Base-by-base conservation (phyloP, 768 basidiomycete species). In the Serendipita sp. region DNA sequence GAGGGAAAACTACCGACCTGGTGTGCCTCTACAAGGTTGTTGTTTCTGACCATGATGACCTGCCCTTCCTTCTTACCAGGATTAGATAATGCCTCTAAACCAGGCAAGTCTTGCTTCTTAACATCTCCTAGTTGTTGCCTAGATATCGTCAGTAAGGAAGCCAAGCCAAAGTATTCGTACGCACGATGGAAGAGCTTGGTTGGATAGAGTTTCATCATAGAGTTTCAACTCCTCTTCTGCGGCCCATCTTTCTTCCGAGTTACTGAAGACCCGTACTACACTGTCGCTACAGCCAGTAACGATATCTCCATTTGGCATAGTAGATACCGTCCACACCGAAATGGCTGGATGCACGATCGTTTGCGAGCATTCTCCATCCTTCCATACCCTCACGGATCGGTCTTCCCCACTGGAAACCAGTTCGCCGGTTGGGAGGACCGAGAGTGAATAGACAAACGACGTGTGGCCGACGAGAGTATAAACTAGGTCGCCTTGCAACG, bases 321-420 rank as follows among this genome's bases (percentile, higher is more conserved):
- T 80, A 0, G 89, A 85, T 15, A 95, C 90, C 2, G 89, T 77
- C 96, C 96, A 99, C 1, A 99, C 90, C n/a, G 95, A 97, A 65
- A 95, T 90, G 5, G 91, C 91, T 4, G 96, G 93, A 71, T 96
- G 92, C 8, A 89, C 82, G 66, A 99, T 84, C 8, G 87, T 88
- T 74, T 99, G 95, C 3, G 81, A 74, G 68, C 89, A 89, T 73
- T 92, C 89, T 13, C 90, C 93, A 68, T 91, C 94, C 75, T 82
- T 81, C 96, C 96, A 99, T 41, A 98, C 79, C 23, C 95, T 82
- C 60, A 95, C 84, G 2, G 88, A 88, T 56, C 95, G 85, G 74
- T 99, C 96, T 76, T 99, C 96, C 4, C 95, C 92, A 41, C 85
- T 84, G n/a, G 89, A 91, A 5, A 95, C 85, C 23, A 93, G 79